Evolutionary conservation across 2,329 filamentous ascomycete genomes (phyloP).

Genomic region (Penicillium sp.): DNA sequence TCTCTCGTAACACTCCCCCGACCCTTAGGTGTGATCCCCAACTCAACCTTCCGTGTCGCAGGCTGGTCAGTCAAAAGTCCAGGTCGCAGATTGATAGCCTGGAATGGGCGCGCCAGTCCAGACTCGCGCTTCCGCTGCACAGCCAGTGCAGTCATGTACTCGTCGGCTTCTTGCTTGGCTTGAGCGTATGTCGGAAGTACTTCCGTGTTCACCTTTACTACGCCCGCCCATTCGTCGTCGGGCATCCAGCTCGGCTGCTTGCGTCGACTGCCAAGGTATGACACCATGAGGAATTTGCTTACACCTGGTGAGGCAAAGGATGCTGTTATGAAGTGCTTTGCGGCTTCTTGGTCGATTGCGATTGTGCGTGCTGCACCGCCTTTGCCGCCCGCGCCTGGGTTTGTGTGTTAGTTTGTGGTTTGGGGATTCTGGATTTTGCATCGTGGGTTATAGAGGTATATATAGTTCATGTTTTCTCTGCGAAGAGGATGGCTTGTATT

Average conservation of each 20-base stretch:
- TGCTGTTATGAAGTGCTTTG: slow-evolving; percentile 54
- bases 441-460: neutral
- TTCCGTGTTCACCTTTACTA: slow-evolving; percentile 51
- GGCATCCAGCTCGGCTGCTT: slow-evolving; percentile 53
- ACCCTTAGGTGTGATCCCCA: slow-evolving; percentile 49
- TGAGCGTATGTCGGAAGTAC: slow-evolving; percentile 53
- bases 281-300: slow-evolving; percentile 57
- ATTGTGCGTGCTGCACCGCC: slow-evolving; percentile 52
- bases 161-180: slow-evolving; percentile 58
- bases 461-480: neutral
- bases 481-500: neutral
- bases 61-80: slow-evolving; percentile 51
- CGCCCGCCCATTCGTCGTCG: slow-evolving; percentile 48
- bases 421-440: neutral
- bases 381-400: slow-evolving; percentile 55
- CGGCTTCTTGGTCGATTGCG: slow-evolving; percentile 56
- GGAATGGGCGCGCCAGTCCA: slow-evolving; percentile 34
- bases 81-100: slow-evolving; percentile 54
- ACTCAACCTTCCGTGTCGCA: slow-evolving; percentile 48
- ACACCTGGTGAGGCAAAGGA: slow-evolving; percentile 47
- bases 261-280: slow-evolving; percentile 53
- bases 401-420: neutral
- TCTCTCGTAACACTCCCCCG: slow-evolving; percentile 49
- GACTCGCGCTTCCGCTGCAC: slow-evolving; percentile 33
- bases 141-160: slow-evolving; percentile 52